Conservation (phyloP, 2,329 filamentous ascomycete species). For the Aureobasidium sp. region DNA sequence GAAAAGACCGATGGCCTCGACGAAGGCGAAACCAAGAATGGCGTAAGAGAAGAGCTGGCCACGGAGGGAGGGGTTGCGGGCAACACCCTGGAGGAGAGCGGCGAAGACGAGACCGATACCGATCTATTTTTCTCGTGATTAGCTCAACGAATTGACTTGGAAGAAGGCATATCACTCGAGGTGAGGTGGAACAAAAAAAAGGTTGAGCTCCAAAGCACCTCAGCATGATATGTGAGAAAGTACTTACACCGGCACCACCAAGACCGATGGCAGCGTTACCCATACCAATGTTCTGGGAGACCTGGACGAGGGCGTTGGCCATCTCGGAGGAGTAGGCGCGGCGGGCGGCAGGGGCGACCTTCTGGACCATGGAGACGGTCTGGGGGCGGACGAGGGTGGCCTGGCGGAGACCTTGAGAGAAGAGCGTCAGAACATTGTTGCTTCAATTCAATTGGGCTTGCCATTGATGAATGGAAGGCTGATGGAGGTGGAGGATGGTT, state of each 20-base stretch:
- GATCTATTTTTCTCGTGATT: slow-evolving; percentile 61
- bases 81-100: slow-evolving; percentile 79
- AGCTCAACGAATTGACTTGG: neutral
- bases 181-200: neutral
- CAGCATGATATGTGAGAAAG: neutral
- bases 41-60: slow-evolving; percentile 94
- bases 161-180: neutral
- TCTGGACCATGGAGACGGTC: slow-evolving; percentile 55
- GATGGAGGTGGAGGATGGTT: slow-evolving; percentile 9
- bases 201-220: neutral
- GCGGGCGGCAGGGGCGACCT: slow-evolving; percentile 44
- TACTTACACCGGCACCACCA: slow-evolving; percentile 39
- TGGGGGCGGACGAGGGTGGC: slow-evolving; percentile 62
- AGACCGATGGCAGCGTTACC: slow-evolving; percentile 86
- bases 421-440: slow-evolving; percentile 19
- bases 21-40: slow-evolving; percentile 93
- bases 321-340: slow-evolving; percentile 84
- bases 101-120: slow-evolving; percentile 95
- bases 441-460: slow-evolving; percentile 14
- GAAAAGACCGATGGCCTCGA: slow-evolving; percentile 86
- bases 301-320: slow-evolving; percentile 80
- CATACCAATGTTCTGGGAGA: slow-evolving; percentile 88
- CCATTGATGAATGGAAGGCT: slow-evolving; percentile 9
- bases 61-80: slow-evolving; percentile 90
- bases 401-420: slow-evolving; percentile 24